phyloP scores from a whole-genome alignment of 352 stramenopile species.

The Pythium apleroticum region DNA sequence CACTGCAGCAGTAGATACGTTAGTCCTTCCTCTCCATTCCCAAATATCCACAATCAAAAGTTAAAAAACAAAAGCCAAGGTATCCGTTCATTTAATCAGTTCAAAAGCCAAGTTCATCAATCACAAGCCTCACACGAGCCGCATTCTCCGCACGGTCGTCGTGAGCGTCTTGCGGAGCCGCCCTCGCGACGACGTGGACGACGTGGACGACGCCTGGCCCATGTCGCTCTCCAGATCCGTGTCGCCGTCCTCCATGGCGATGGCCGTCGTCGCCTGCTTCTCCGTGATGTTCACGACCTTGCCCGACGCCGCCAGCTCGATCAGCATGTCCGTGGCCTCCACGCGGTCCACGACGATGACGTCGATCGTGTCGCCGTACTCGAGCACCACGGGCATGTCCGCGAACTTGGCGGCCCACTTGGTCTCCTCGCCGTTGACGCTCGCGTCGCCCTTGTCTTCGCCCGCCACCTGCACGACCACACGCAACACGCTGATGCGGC shows the following conservation, averaged over 20 bases:
- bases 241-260: slow-evolving; percentile 40
- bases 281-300: slow-evolving; percentile 63
- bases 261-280: slow-evolving; percentile 38
- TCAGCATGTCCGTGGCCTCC: slow-evolving; percentile 66
- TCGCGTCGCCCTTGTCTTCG: slow-evolving; percentile 14
- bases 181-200: slow-evolving; percentile 20
- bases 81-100: neutral
- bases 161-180: slow-evolving; percentile 39
- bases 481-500: slow-evolving; percentile 47
- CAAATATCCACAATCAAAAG: neutral
- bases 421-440: slow-evolving; percentile 19
- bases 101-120: neutral
- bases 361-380: slow-evolving; percentile 63
- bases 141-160: slow-evolving; percentile 48
- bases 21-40: neutral
- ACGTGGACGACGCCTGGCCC: slow-evolving; percentile 17
- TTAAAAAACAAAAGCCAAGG: neutral
- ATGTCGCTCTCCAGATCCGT: slow-evolving; percentile 29
- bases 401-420: slow-evolving; percentile 48
- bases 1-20: no score
- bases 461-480: slow-evolving; percentile 57
- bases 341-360: slow-evolving; percentile 59
- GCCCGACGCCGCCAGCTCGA: slow-evolving; percentile 57
- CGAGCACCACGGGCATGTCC: slow-evolving; percentile 52
- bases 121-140: slow-evolving; percentile 36